A percentile compares a stretch with the other conserved stretches of the same genome.
Conservation (phyloP, 768 basidiomycete species). For the Kwoniella mangroviensis region DNA sequence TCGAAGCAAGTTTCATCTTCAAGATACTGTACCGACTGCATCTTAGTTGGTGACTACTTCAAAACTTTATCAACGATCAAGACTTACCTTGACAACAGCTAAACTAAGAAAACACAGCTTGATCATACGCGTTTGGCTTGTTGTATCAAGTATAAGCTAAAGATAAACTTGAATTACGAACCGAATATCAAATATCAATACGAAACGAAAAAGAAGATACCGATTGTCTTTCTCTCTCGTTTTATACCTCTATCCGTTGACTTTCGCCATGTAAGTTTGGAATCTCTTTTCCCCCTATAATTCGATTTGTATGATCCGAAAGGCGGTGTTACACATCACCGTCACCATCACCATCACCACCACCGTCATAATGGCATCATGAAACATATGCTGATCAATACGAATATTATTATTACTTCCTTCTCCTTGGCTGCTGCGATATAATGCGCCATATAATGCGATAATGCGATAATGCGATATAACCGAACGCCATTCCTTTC, state of each 20-base stretch:
- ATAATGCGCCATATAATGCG: neutral
- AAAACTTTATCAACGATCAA: slow-evolving; percentile 10
- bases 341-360: no score
- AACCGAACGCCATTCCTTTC: neutral
- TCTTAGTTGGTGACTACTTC: neutral
- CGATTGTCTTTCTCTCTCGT: no score
- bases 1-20: neutral
- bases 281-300: no score
- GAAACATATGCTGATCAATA: neutral
- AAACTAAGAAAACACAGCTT: neutral
- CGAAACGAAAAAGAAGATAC: no score
- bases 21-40: no score
- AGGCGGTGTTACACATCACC: neutral
- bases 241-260: no score
- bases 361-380: neutral
- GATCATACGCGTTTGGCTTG: neutral
- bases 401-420: neutral
- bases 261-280: no score
- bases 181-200: neutral
- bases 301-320: neutral
- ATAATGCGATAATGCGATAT: neutral
- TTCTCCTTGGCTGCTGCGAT: neutral
- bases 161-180: neutral
- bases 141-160: neutral
- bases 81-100: neutral